Base-by-base conservation (phyloP, 2,329 filamentous ascomycete species). In the Aspergillus spinulosporus region DNA sequence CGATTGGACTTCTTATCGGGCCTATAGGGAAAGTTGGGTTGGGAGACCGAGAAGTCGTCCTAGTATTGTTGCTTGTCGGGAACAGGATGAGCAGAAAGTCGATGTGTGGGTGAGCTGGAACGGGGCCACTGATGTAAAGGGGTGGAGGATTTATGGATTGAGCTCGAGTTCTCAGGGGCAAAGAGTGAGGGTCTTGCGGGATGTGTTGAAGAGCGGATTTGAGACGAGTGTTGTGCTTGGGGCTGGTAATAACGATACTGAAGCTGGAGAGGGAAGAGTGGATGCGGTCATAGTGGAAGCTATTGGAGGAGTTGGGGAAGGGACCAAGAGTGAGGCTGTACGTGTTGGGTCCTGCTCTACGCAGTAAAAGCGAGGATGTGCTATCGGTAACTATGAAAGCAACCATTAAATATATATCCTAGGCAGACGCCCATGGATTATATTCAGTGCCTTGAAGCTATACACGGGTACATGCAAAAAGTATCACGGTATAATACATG, bases 1-100 rank as follows among this genome's bases (percentile, higher is more conserved):
- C 4, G n/a, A 29, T 51, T 57, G 9, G 32, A 52, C 61, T 26
- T 70, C 68, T 7, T 74, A 73, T 52, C 66, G 71, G 5, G 66
- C 59, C 0, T 68, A 65, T 39, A 60, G 64, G 34, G 56, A 60
- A n/a, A 61, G 61, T 12, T 65, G 66, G 66, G 46, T 53, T 12
- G 64, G 66, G 1, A 36, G 37, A 4, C 66, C 64, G 1, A 51
- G 48, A 11, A 61, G 61, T 3, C 9, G 8, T 11, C 44, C 44
- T 7, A n/a, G 9, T 32, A 28, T 46, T 32, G 9, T 11, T 32
- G 44, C 44, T 46, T 46, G 44, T 15, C 8, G 7, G 21, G 21
- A 21, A 12, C 5, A 5, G 5, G 29, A 14, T 31, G 44, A 31
- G 37, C 12, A 11, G 4, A 45, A 37, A 14, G 46, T 21, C 12